These are phyloP conservation scores for Arthrobotrys megalospora DNA, from an alignment of 2,329 filamentous ascomycete genomes.

Conservation along the genomic window DNA sequence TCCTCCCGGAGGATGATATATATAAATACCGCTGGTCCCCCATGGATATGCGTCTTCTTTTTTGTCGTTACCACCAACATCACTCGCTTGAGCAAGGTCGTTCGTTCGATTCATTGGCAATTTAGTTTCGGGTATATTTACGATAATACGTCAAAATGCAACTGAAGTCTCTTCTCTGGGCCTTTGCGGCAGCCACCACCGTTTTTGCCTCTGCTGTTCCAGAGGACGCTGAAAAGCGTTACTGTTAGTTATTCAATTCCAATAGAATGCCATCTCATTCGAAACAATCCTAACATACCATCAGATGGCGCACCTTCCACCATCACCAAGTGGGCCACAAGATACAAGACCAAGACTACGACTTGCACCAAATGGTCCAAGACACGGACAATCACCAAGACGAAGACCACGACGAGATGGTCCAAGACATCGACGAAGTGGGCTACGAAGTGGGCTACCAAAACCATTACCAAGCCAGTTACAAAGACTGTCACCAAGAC, in stretches of 20 bases:
- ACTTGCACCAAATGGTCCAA: slow-evolving; percentile 19
- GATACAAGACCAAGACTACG: slow-evolving; percentile 27
- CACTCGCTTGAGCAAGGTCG: slow-evolving; percentile 11
- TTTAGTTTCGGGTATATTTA: slow-evolving; percentile 2
- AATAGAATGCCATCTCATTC: neutral
- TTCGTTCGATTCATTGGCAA: slow-evolving; percentile 23
- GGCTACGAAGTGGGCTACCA: neutral
- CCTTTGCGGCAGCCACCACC: slow-evolving; percentile 17
- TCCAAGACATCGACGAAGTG: slow-evolving; percentile 31
- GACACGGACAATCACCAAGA: slow-evolving; percentile 12
- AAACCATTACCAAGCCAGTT: slow-evolving; percentile 5
- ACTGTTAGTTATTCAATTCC: slow-evolving; percentile 14
- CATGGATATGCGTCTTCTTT: slow-evolving; percentile 6
- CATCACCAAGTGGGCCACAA: slow-evolving; percentile 21
- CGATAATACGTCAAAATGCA: slow-evolving; percentile 43
- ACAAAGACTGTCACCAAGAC: slow-evolving; percentile 17
- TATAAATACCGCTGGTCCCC: slow-evolving; percentile 44
- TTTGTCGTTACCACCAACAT: slow-evolving; percentile 35
- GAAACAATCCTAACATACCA: slow-evolving; percentile 4
- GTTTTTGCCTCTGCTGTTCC: slow-evolving; percentile 32
- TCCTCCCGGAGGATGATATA: neutral
- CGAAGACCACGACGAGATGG: slow-evolving; percentile 24
- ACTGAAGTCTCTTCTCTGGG: slow-evolving; percentile 45
- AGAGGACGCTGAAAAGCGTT: slow-evolving; percentile 40
- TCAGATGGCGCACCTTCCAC: slow-evolving; percentile 4